Percentiles rank a stretch among this genome's conserved stretches.
Conservation (phyloP, 1,139 yeast species). For the Dujonia santamariae region DNA sequence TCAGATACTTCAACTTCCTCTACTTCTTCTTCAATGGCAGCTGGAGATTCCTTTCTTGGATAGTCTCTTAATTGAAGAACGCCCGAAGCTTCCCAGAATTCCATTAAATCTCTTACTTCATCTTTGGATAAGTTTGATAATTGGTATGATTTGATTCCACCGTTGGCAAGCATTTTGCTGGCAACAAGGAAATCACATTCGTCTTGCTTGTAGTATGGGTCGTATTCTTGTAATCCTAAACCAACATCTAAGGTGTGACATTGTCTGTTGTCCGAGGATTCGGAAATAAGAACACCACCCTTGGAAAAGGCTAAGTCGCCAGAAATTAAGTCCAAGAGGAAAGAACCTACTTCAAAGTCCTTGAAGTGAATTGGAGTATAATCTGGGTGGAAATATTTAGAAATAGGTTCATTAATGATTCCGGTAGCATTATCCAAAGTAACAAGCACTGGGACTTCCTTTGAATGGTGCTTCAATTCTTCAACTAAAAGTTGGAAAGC, state of each 20-base stretch:
- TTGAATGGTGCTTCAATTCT: constrained; percentile 48
- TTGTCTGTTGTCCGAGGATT: constrained; percentile 33
- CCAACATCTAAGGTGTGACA: constrained; percentile 57
- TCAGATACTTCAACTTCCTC: constrained; percentile 14
- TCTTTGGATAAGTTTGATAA: constrained; percentile 51
- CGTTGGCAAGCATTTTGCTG: constrained; percentile 39
- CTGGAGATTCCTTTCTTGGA: constrained; percentile 36
- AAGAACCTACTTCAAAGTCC: constrained; percentile 65
- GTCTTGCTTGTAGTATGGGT: constrained; percentile 51
- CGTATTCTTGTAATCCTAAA: constrained; percentile 50
- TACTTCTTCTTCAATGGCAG: constrained; percentile 31
- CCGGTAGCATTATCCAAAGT: constrained; percentile 77
- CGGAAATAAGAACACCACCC: constrained; percentile 71
- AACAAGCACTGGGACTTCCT: constrained; percentile 56
- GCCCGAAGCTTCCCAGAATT: constrained; percentile 54
- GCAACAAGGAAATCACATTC: constrained; percentile 59
- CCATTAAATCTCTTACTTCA: constrained; percentile 54
- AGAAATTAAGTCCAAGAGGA: constrained; percentile 52
- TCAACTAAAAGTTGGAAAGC: constrained; percentile 53
- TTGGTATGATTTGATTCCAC: constrained; percentile 45
- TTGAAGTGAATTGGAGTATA: constrained; percentile 58
- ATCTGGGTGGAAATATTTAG: constrained; percentile 60
- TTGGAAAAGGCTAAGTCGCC: constrained; percentile 51
- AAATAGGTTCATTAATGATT: constrained; percentile 50
- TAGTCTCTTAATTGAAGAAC: constrained; percentile 44